Percentiles rank a stretch among this genome's conserved stretches.
phyloP scores from a whole-genome alignment of 2,329 filamentous ascomycete genomes.

The Microdochium paspali region DNA sequence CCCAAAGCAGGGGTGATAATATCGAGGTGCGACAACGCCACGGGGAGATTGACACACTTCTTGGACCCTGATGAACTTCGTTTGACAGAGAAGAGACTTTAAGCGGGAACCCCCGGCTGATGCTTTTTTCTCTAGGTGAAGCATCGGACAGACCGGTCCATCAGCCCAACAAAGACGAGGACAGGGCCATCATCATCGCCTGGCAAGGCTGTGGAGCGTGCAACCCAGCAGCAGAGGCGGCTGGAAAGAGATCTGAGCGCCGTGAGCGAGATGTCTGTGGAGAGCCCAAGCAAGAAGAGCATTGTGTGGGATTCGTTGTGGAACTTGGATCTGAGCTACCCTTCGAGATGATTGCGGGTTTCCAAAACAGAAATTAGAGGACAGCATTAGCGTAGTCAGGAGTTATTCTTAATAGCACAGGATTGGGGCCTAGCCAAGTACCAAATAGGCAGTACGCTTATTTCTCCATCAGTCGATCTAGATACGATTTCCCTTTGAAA shows the following conservation, averaged over 20 bases:
- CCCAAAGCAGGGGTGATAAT: neutral
- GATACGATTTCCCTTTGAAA: too few relatives aligned
- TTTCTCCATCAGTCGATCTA: too few relatives aligned
- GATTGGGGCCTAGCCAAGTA: too few relatives aligned
- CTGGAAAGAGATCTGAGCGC: slow-evolving; percentile 29
- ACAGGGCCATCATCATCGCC: slow-evolving; percentile 3
- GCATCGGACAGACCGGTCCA: neutral
- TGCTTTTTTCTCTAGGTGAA: neutral
- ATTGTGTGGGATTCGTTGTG: slow-evolving; percentile 55
- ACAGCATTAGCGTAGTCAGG: too few relatives aligned
- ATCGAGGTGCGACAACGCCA: neutral
- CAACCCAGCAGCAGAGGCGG: slow-evolving; percentile 6
- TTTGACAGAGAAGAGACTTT: neutral
- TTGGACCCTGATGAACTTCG: neutral
- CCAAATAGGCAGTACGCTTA: too few relatives aligned
- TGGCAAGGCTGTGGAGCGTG: neutral
- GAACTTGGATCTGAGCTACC: slow-evolving; percentile 27
- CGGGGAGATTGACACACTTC: neutral
- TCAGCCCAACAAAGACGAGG: neutral
- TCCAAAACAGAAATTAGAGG: too few relatives aligned
- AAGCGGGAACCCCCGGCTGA: neutral
- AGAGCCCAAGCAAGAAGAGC: slow-evolving; percentile 37
- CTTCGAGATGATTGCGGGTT: neutral
- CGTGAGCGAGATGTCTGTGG: slow-evolving; percentile 10
- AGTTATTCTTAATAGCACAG: too few relatives aligned